A percentile compares a stretch with the other conserved stretches of the same genome.
phyloP scores from a whole-genome alignment of 2,329 filamentous ascomycete genomes.

The Aspergillus clavatus region DNA sequence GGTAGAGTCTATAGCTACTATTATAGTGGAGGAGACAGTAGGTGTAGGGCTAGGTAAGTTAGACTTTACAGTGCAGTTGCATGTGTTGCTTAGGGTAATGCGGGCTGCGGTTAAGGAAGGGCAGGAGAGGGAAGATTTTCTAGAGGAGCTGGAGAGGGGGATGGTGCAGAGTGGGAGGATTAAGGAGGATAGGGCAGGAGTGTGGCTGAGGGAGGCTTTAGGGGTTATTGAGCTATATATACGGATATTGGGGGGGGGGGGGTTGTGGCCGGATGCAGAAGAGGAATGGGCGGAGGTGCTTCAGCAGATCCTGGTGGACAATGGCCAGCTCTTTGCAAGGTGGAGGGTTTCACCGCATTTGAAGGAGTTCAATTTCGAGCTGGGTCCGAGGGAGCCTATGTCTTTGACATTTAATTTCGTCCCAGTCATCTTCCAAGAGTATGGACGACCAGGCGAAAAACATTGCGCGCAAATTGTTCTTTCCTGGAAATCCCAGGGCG shows the following conservation, averaged over 20 bases:
- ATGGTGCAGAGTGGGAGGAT: constrained; percentile 15
- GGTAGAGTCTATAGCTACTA: constrained; percentile 17
- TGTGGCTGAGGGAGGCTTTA: constrained; percentile 17
- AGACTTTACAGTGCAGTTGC: constrained; percentile 15
- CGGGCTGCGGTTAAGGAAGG: constrained; percentile 13
- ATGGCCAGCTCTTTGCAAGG: constrained; percentile 22
- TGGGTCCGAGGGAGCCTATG: constrained; percentile 11
- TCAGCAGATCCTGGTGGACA: constrained; percentile 20
- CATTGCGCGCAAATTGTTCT: background rate
- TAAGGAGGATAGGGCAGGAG: constrained; percentile 11
- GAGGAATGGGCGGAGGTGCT: constrained; percentile 16
- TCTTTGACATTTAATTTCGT: too few relatives aligned
- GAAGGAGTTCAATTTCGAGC: constrained; percentile 17
- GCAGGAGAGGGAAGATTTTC: constrained; percentile 14
- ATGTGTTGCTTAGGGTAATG: constrained; percentile 18
- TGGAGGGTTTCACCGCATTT: constrained; percentile 15
- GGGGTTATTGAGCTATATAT: constrained; percentile 18
- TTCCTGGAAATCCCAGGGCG: background rate
- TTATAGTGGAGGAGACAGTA: constrained; percentile 18
- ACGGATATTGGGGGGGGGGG: constrained; percentile 16
- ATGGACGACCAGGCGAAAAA: constrained; percentile 7
- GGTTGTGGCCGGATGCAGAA: constrained; percentile 16
- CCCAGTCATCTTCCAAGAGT: constrained; percentile 4
- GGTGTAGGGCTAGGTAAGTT: constrained; percentile 15
- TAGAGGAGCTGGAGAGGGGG: constrained; percentile 15